phyloP scores from a whole-genome alignment of 768 basidiomycete genomes.

The Lyophyllum decastes region DNA sequence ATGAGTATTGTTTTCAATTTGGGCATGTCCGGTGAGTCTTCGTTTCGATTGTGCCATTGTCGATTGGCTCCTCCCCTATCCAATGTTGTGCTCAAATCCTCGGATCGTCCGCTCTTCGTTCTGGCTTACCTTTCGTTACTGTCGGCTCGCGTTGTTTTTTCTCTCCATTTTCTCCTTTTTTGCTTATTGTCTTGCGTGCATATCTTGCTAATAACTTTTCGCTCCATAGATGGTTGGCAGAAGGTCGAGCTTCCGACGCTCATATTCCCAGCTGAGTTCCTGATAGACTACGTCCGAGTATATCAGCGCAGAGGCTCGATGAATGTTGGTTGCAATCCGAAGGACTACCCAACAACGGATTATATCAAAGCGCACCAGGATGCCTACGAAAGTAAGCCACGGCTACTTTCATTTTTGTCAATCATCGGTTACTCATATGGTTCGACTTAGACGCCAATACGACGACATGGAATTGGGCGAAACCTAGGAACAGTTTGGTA shows the following conservation, averaged over 20 bases:
- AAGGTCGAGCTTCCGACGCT: constrained; percentile 52
- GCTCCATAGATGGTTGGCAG: constrained; percentile 62
- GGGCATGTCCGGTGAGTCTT: constrained; percentile 54
- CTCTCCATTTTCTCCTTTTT: not conserved
- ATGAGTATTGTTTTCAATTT: constrained; percentile 63
- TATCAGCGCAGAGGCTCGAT: constrained; percentile 63
- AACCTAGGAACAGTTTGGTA: constrained; percentile 39
- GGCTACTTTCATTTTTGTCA: not conserved
- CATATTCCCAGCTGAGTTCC: constrained; percentile 69
- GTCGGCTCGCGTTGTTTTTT: not conserved
- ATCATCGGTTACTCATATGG: not conserved
- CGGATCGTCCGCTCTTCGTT: too few species aligned
- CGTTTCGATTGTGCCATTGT: too few species aligned
- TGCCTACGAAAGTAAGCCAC: constrained; percentile 54
- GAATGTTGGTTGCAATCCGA: constrained; percentile 71
- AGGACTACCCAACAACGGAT: constrained; percentile 61
- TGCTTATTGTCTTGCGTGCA: not conserved
- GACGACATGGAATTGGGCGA: constrained; percentile 42
- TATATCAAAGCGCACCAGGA: constrained; percentile 58
- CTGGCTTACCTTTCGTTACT: too few species aligned
- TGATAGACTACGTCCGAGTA: constrained; percentile 81
- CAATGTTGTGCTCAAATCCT: too few species aligned
- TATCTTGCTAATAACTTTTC: too few species aligned
- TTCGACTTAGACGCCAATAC: constrained; percentile 37
- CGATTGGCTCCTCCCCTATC: too few species aligned